These are phyloP conservation scores for Beta macrorhiza DNA, from an alignment of 179 eudicot genomes.

Conservation along the genomic window DNA sequence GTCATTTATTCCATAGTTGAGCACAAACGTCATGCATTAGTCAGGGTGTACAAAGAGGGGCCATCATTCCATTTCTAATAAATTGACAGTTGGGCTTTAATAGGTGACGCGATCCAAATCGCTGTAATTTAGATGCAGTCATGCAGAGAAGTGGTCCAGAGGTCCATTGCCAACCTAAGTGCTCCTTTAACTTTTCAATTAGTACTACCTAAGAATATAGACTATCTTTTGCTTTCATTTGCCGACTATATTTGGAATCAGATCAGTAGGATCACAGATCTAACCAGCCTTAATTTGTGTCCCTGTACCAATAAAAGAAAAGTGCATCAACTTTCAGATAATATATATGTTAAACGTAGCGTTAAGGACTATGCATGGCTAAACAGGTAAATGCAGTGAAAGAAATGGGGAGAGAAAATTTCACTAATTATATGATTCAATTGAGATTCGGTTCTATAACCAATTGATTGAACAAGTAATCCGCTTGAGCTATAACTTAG, in stretches of 20 bases:
- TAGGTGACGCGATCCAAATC: conserved; percentile 2
- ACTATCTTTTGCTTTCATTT: background rate
- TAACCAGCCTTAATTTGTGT: conserved; percentile 19
- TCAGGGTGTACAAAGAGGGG: background rate
- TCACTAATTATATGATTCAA: background rate
- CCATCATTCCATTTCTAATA: background rate
- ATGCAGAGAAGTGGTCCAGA: conserved; percentile 17
- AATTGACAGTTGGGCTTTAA: background rate
- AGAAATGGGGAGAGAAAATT: background rate
- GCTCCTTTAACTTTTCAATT: background rate
- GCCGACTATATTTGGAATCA: conserved; percentile 2
- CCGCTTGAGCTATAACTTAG: too few relatives aligned
- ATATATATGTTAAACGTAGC: background rate
- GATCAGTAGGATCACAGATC: conserved; percentile 1
- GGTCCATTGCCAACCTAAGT: conserved; percentile 7
- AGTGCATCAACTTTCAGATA: conserved; percentile 9
- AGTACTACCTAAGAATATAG: background rate
- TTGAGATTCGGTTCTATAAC: too few relatives aligned
- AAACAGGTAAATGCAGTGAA: background rate
- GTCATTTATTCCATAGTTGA: background rate
- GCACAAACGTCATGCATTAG: background rate
- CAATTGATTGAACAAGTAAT: too few relatives aligned
- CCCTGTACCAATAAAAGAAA: background rate
- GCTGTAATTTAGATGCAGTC: background rate
- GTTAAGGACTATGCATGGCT: background rate